Base-by-base conservation (phyloP, 371 early-diverging fungal genomes). In the Rhizomucor miehei region DNA sequence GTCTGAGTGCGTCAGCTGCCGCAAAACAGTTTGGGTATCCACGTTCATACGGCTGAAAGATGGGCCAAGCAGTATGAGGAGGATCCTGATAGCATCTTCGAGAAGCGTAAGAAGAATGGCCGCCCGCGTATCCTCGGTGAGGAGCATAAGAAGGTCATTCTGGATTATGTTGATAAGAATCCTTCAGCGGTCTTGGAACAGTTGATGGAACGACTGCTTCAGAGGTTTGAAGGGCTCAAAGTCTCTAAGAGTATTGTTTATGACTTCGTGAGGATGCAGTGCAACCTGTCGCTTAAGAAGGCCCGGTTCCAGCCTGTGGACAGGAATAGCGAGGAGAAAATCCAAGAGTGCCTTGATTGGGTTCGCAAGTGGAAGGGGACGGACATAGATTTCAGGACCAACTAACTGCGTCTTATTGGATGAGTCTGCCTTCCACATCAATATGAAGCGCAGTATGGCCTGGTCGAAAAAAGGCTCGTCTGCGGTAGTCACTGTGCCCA, bases 381-480 rank as follows among this genome's bases (percentile, higher is more conserved):
- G 6, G 41, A 41, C 12, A 41, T 41, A 6, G 41, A 41, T 11
- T 41, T 41, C 11, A 41, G 41, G 19, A 41, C 17, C 14, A 12
- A 41, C 12, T 41, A 12, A 41, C 12, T 41, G 41, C 24, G 52
- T 62, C 36, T 64, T 63, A 48, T 47, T 49, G 23, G 56, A 56
- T 29, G 49, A 49, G 25, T 56, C 49, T 17, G 56, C 56, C 14
- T 48, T 56, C 25, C 52, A 62, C 40, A 54, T 62, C 23, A 56
- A 61, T 47, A 39, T 61, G 60, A 54, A 54, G 35, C 54, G 54
- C 46, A 61, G 61, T 17, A 35, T 61, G 51, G 61, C 52, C 38
- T 61, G 61, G 56, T 51, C 55, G 47, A 54, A 54, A 37, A 59
- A 54, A 53, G 54, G 60, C 3, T 23, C 37, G 1, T 37, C 54